A percentile compares a stretch with the other conserved stretches of the same genome.
These are phyloP conservation scores for Trichothecium sympodiale DNA, from an alignment of 2,329 filamentous ascomycete genomes.

Conservation along the genomic window DNA sequence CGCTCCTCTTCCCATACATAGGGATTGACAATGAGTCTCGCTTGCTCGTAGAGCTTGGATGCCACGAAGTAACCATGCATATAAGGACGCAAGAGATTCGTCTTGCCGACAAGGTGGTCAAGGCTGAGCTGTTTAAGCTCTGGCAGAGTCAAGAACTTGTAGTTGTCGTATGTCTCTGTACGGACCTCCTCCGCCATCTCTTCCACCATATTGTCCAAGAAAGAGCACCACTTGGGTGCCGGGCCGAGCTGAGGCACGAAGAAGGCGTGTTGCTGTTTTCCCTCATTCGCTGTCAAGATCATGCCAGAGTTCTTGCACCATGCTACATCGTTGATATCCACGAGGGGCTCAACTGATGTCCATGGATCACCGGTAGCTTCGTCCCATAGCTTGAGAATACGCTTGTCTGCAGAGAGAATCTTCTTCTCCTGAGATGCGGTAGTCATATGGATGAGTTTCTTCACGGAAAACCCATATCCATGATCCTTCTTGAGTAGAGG, in stretches of 20 bases:
- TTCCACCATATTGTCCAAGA: slow-evolving; percentile 94
- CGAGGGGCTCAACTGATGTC: slow-evolving; percentile 90
- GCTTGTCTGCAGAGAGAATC: slow-evolving; percentile 83
- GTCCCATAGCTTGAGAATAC: slow-evolving; percentile 97
- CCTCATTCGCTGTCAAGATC: slow-evolving; percentile 94
- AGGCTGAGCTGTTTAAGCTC: slow-evolving; percentile 80
- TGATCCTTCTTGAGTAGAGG: slow-evolving; percentile 88
- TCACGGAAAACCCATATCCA: slow-evolving; percentile 86
- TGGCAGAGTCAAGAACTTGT: slow-evolving; percentile 88
- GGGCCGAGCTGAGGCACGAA: slow-evolving; percentile 90
- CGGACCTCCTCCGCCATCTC: slow-evolving; percentile 84
- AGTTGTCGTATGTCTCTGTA: slow-evolving; percentile 92
- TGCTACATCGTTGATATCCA: slow-evolving; percentile 89
- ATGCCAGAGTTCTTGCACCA: slow-evolving; percentile 91
- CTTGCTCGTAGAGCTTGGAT: slow-evolving; percentile 91
- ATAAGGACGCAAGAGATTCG: slow-evolving; percentile 81
- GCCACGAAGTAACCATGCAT: slow-evolving; percentile 99
- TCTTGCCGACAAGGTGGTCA: slow-evolving; percentile 81
- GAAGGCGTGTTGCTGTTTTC: slow-evolving; percentile 87
- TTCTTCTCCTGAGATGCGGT: slow-evolving; percentile 70
- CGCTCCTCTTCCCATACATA: slow-evolving; percentile 90
- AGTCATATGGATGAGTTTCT: slow-evolving; percentile 67
- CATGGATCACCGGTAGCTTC: slow-evolving; percentile 72
- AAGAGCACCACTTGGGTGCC: slow-evolving; percentile 89
- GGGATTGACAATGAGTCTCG: slow-evolving; percentile 82